Evolutionary conservation across 768 basidiomycete species (phyloP), one percentile per base, ranked within the genome.

Genomic region (Boletus tylopilopsis): DNA sequence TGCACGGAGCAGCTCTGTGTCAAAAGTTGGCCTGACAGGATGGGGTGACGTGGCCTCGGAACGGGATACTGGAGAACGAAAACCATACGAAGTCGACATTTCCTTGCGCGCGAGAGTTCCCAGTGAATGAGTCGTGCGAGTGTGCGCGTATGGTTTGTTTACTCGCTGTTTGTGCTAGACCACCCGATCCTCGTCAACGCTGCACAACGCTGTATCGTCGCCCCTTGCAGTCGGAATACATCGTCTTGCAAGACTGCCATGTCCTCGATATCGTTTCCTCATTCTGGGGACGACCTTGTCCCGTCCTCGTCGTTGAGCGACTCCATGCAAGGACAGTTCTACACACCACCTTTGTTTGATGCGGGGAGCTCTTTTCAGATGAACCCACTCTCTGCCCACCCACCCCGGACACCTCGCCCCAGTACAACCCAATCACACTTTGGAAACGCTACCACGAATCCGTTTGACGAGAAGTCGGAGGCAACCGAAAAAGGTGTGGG

Each of bases 341-440:
- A 84, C 59, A 1, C 55, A 22, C 71, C 81, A 9, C 69, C 82
- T 11, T 66, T 73, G 24, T 88, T 82, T 58, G 85, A 87, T 55
- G 64, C 75, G 49, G 73, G 68, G 43, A 75, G 73, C 18, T 78
- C 84, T 27, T 90, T 91, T 59, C 86, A 87, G 55, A 87, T 90
- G 79, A 90, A 90, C 61, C 88, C 88, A 9, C 78, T 84, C 43
- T 87, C 87, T 13, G 74, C 79, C 5, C 88, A 89, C 63, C 88
- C 89, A 2, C 89, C 88, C 18, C 78, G 89, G 23, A 87, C 87
- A 35, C 87, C 87, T 3, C 77, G 81, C 53, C 48, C 57, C 12
- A 67, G 67, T n/a, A 61, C 61, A 7, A 34, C 55, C 16, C 60
- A 63, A 42, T 47, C 64, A 24, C 65, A 67, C 36, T 68, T 61